Evolutionary conservation across 768 basidiomycete genomes (phyloP).

Genomic region (Amanita rimosa): DNA sequence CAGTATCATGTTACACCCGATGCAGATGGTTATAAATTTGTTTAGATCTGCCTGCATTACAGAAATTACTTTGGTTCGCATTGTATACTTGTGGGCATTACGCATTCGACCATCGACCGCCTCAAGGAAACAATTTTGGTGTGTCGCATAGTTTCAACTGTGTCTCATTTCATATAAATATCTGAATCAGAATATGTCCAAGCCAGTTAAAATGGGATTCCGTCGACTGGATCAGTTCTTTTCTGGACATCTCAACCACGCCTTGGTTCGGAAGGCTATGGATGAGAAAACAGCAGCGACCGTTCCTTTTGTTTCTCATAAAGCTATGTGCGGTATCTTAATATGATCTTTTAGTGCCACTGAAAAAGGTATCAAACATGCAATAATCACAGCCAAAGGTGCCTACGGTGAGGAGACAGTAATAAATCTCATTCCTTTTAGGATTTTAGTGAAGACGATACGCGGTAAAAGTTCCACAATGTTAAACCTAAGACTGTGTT

Average conservation of each 20-base stretch:
- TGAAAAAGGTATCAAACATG: not conserved
- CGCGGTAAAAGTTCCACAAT: conserved; percentile 19
- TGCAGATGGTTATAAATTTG: not conserved
- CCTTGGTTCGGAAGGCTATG: conserved; percentile 17
- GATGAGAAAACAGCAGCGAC: conserved; percentile 14
- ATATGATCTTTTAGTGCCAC: not conserved
- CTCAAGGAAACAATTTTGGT: conserved; percentile 25
- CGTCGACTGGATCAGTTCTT: conserved; percentile 20
- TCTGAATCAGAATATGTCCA: not conserved
- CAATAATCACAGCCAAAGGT: not conserved
- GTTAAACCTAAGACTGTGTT: not conserved
- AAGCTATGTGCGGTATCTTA: not conserved
- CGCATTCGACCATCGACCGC: conserved; percentile 24
- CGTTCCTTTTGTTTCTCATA: conserved; percentile 16
- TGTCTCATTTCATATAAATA: not conserved
- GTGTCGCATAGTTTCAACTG: conserved; percentile 4
- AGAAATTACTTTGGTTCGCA: conserved; percentile 35
- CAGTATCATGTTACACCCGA: conserved; percentile 8
- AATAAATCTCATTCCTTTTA: conserved; percentile 28
- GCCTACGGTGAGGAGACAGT: conserved; percentile 11
- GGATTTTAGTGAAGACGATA: conserved; percentile 27
- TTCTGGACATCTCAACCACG: conserved; percentile 14
- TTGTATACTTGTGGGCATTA: conserved; percentile 29
- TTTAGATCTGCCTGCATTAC: conserved; percentile 30
- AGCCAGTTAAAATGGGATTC: conserved; percentile 18